phyloP scores from a whole-genome alignment of 805 yeast genomes.

The Candida orba region DNA sequence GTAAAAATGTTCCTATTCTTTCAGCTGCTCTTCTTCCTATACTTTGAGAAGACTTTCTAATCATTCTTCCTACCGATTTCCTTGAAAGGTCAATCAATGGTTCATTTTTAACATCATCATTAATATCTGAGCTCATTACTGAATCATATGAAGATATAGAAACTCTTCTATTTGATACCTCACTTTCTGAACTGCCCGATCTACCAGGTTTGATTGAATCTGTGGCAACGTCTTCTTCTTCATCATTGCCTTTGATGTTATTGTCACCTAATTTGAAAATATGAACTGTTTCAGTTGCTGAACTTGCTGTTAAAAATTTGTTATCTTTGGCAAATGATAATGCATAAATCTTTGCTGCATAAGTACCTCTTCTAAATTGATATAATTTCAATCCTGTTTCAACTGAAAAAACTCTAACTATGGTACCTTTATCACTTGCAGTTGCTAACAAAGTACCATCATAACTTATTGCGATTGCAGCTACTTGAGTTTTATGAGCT shows the following conservation, averaged over 20 bases:
- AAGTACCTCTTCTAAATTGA: constrained; percentile 77
- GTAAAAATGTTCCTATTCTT: constrained; percentile 81
- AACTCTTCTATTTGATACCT: constrained; percentile 15
- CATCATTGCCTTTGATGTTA: constrained; percentile 16
- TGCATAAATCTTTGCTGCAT: constrained; percentile 73
- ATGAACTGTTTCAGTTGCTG: constrained; percentile 90
- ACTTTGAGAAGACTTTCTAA: constrained; percentile 70
- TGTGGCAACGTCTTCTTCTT: constrained; percentile 1
- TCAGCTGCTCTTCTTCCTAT: constrained; percentile 79
- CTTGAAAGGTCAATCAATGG: constrained; percentile 69
- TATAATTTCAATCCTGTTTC: constrained; percentile 54
- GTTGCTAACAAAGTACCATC: constrained; percentile 68
- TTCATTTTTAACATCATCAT: constrained; percentile 27
- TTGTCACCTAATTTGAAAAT: constrained; percentile 58
- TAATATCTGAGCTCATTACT: constrained; percentile 14
- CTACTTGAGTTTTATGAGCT: constrained; percentile 66
- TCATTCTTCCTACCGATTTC: constrained; percentile 65
- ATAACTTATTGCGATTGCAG: constrained; percentile 52
- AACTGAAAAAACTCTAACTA: constrained; percentile 60
- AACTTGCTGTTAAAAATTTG: constrained; percentile 68
- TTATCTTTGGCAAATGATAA: constrained; percentile 69
- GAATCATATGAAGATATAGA: constrained; percentile 23
- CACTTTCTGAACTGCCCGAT: constrained; percentile 19
- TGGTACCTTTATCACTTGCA: constrained; percentile 73
- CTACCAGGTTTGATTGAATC: constrained; percentile 14